Evolutionary conservation across 2,329 filamentous ascomycete species (phyloP).

Genomic region (Trichoderma breve): DNA sequence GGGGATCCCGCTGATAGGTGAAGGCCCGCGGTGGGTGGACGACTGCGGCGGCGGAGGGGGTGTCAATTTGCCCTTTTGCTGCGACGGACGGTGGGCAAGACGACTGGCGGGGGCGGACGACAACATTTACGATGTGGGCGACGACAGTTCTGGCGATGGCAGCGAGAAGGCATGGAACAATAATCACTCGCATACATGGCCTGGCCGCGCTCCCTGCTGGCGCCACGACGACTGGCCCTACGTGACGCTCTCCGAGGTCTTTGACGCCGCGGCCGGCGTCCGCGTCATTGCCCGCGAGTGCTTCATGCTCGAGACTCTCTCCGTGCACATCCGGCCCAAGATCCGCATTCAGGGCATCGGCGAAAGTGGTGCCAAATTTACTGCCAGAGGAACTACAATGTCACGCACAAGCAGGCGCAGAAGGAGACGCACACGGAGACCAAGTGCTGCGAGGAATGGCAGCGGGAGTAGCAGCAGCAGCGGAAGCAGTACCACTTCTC

Average conservation of each 20-base stretch:
- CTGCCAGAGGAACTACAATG: neutral
- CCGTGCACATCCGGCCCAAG: conserved; percentile 42
- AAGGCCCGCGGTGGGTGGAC: conserved; percentile 51
- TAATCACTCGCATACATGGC: conserved; percentile 20
- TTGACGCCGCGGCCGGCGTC: conserved; percentile 46
- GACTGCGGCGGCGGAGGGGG: conserved; percentile 46
- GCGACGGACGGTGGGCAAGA: conserved; percentile 27
- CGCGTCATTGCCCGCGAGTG: conserved; percentile 45
- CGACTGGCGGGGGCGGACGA: neutral
- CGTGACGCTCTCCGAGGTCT: conserved; percentile 46
- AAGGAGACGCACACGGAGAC: neutral
- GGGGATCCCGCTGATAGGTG: conserved; percentile 51
- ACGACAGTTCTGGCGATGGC: neutral
- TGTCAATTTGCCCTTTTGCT: conserved; percentile 41
- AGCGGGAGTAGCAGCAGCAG: neutral
- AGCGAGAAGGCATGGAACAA: neutral
- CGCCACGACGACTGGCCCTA: conserved; percentile 54
- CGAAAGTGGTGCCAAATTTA: neutral
- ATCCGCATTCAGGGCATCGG: conserved; percentile 35
- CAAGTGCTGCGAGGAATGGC: neutral
- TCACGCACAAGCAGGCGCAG: neutral
- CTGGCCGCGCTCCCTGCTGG: conserved; percentile 45
- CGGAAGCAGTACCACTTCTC: neutral
- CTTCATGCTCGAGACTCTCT: conserved; percentile 48
- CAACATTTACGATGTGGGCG: neutral